Conservation (phyloP, 495 filamentous ascomycete species). For the Penicillium soppii region DNA sequence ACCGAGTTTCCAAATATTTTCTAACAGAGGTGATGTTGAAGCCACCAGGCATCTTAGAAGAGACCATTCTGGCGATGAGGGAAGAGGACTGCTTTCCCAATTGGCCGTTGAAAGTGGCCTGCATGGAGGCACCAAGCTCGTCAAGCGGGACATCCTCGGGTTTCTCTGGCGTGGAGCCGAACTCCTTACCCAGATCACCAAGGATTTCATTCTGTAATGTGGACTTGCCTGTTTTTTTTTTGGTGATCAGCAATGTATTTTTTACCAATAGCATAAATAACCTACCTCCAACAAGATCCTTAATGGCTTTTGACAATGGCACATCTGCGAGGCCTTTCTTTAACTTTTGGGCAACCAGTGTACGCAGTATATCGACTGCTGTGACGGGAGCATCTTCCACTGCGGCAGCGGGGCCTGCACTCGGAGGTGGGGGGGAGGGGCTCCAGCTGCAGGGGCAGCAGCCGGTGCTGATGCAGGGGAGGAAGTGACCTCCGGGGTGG, state of each 20-base stretch:
- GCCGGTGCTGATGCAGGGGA: slow-evolving; percentile 36
- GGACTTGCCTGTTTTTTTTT: slow-evolving; percentile 69
- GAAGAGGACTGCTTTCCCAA: slow-evolving; percentile 96
- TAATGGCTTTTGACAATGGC: slow-evolving; percentile 94
- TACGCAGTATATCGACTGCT: slow-evolving; percentile 84
- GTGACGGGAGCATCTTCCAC: slow-evolving; percentile 84
- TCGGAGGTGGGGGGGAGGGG: slow-evolving; percentile 62
- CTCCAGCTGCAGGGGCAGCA: slow-evolving; percentile 49
- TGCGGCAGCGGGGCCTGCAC: slow-evolving; percentile 83
- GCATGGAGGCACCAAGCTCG: slow-evolving; percentile 93
- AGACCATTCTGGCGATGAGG: slow-evolving; percentile 88
- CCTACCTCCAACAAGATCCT: slow-evolving; percentile 96
- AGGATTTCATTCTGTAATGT: slow-evolving; percentile 97
- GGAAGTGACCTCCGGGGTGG: slow-evolving; percentile 46
- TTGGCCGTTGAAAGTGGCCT: slow-evolving; percentile 96
- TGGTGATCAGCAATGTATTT: slow-evolving; percentile 2
- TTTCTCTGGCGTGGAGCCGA: slow-evolving; percentile 96
- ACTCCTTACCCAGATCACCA: slow-evolving; percentile 95
- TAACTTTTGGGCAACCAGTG: slow-evolving; percentile 95
- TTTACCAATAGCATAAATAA: too few species aligned
- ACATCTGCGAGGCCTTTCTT: slow-evolving; percentile 92
- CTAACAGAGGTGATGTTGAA: slow-evolving; percentile 96
- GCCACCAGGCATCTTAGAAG: slow-evolving; percentile 98
- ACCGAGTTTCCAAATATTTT: slow-evolving; percentile 92
- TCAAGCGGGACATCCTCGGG: slow-evolving; percentile 96